A percentile compares a stretch with the other conserved stretches of the same genome.
Evolutionary conservation across 371 early-diverging fungal genomes (phyloP).

Genomic region (Thermomucor indicae-seudaticae): DNA sequence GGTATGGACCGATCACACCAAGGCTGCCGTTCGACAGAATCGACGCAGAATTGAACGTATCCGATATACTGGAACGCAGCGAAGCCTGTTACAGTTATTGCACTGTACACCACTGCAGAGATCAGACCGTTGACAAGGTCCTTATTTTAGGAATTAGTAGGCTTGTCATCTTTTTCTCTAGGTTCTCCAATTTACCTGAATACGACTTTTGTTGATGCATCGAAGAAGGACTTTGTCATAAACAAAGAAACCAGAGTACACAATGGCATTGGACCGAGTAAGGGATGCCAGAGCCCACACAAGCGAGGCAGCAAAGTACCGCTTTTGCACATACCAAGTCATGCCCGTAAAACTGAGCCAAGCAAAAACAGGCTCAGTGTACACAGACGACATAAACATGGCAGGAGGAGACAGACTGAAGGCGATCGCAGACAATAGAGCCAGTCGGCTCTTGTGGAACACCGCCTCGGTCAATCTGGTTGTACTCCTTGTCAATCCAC

Average conservation of each 20-base stretch:
- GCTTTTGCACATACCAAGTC: constrained; percentile 41
- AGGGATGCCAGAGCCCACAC: constrained; percentile 59
- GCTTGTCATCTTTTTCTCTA: too few relatives aligned
- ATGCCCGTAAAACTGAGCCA: constrained; percentile 77
- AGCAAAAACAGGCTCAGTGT: constrained; percentile 89
- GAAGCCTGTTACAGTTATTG: constrained; percentile 55
- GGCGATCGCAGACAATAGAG: constrained; percentile 64
- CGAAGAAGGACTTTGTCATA: too few relatives aligned
- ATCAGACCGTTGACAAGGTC: too few relatives aligned
- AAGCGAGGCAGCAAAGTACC: constrained; percentile 35
- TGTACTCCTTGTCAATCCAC: not conserved
- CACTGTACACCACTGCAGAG: constrained; percentile 32
- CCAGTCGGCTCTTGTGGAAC: constrained; percentile 50
- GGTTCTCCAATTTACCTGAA: too few relatives aligned
- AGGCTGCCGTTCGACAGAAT: constrained; percentile 38
- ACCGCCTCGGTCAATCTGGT: constrained; percentile 41
- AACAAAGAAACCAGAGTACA: constrained; percentile 78
- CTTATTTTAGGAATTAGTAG: too few relatives aligned
- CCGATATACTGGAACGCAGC: constrained; percentile 69
- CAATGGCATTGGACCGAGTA: constrained; percentile 80
- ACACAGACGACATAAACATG: constrained; percentile 85
- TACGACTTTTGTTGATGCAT: too few relatives aligned
- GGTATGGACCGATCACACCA: constrained; percentile 73
- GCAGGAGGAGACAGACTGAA: constrained; percentile 77
- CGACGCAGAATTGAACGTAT: constrained; percentile 58